These are phyloP conservation scores for Exophiala alcalophila DNA, from an alignment of 2,329 filamentous ascomycete genomes.

Conservation along the genomic window DNA sequence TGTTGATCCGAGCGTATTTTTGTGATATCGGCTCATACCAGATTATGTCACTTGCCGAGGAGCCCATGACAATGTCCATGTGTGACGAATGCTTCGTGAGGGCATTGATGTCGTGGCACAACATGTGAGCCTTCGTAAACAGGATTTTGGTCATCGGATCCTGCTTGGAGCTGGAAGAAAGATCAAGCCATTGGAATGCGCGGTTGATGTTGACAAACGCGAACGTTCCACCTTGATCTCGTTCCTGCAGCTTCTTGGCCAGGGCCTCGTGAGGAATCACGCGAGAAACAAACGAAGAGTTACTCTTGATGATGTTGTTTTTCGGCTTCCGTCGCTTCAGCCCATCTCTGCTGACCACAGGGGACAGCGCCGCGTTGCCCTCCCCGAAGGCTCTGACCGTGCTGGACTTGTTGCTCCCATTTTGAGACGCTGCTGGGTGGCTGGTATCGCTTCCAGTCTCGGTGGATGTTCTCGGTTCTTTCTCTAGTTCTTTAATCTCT, in stretches of 20 bases:
- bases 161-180: conserved; percentile 67
- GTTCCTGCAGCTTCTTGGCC: conserved; percentile 74
- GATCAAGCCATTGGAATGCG: conserved; percentile 92
- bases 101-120: conserved; percentile 89
- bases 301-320: conserved; percentile 97
- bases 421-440: conserved; percentile 42
- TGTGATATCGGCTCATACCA: conserved; percentile 98
- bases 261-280: conserved; percentile 86
- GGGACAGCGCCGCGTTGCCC: conserved; percentile 70
- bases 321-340: conserved; percentile 87
- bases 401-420: conserved; percentile 38
- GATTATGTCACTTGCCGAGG: conserved; percentile 93
- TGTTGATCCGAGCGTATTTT: conserved; percentile 92
- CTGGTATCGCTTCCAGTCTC: conserved; percentile 59
- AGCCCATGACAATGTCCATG: conserved; percentile 90
- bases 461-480: conserved; percentile 58
- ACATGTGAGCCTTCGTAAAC: conserved; percentile 91
- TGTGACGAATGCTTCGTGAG: conserved; percentile 76
- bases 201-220: conserved; percentile 95
- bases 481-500: conserved; percentile 61
- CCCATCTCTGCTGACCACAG: conserved; percentile 59
- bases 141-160: conserved; percentile 94
- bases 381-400: conserved; percentile 73
- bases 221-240: conserved; percentile 74
- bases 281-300: conserved; percentile 95